phyloP scores from a whole-genome alignment of 2,329 filamentous ascomycete genomes.

The Xylariaceae sp. region DNA sequence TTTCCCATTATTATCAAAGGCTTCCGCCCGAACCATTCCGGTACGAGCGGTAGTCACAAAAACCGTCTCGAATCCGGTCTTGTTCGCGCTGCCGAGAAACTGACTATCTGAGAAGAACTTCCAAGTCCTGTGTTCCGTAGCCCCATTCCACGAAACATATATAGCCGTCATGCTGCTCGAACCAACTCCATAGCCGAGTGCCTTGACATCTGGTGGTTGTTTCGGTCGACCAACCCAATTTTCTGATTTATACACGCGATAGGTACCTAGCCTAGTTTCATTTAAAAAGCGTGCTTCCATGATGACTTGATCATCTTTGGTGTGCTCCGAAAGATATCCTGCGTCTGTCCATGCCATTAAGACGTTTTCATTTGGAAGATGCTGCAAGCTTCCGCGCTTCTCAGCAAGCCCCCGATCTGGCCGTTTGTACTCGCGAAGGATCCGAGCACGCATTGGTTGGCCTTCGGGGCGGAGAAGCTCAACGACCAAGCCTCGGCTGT shows the following conservation, averaged over 20 bases:
- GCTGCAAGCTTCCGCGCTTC: conserved; percentile 4
- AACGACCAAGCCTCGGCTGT: conserved; percentile 12
- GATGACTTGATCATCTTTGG: conserved; percentile 1
- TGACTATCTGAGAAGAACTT: conserved; percentile 13
- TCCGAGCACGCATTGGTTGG: conserved; percentile 8
- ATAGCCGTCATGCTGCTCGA: conserved; percentile 10
- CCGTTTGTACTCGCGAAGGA: conserved; percentile 13
- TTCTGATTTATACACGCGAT: conserved; percentile 10
- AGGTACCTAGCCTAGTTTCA: conserved; percentile 5
- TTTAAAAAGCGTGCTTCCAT: conserved; percentile 14
- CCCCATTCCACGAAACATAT: conserved; percentile 18
- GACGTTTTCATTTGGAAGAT: conserved; percentile 8
- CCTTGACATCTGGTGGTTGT: conserved; percentile 8
- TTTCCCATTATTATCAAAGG: conserved; percentile 7
- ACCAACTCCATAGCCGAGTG: conserved; percentile 7
- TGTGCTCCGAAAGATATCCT: conserved; percentile 14
- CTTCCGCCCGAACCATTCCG: conserved; percentile 1
- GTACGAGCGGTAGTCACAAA: conserved; percentile 5
- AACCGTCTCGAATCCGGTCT: conserved; percentile 15
- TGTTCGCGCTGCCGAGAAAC: conserved; percentile 8
- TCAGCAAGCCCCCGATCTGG: conserved; percentile 9
- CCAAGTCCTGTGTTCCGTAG: conserved; percentile 13
- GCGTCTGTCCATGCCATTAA: conserved; percentile 15
- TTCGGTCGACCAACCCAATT: conserved; percentile 16
- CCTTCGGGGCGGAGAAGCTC: conserved; percentile 10